Conservation (phyloP, 2,329 filamentous ascomycete genomes). For the Phialocephala sp. region DNA sequence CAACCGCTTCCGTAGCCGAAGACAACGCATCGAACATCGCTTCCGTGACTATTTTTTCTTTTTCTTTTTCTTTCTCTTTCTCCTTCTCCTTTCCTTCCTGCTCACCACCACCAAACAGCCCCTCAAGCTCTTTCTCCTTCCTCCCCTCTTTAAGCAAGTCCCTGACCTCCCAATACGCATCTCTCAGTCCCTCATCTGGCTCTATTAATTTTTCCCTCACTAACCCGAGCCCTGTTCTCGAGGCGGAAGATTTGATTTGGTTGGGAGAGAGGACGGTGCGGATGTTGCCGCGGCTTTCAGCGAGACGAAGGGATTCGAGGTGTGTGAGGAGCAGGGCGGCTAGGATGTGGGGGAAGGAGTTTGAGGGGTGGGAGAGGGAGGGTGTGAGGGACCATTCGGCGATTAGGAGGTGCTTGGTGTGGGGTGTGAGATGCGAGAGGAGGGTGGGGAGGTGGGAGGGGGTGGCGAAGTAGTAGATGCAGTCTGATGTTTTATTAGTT, state of each 20-base stretch:
- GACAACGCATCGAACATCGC: slow-evolving; percentile 35
- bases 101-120: slow-evolving; percentile 40
- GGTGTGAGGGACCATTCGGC: slow-evolving; percentile 53
- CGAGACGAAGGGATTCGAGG: slow-evolving; percentile 50
- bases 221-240: slow-evolving; percentile 32
- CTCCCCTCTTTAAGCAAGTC: slow-evolving; percentile 39
- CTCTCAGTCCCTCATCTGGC: slow-evolving; percentile 48
- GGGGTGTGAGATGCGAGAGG: slow-evolving; percentile 45
- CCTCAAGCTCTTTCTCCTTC: slow-evolving; percentile 41
- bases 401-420: slow-evolving; percentile 47
- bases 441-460: slow-evolving; percentile 45
- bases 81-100: slow-evolving; percentile 39
- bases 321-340: slow-evolving; percentile 53
- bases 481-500: slow-evolving; percentile 45
- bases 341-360: slow-evolving; percentile 52
- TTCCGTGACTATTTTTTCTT: slow-evolving; percentile 40
- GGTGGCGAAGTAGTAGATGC: slow-evolving; percentile 59
- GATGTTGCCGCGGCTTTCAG: slow-evolving; percentile 50
- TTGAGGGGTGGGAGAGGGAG: slow-evolving; percentile 46
- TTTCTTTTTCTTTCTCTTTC: slow-evolving; percentile 41
- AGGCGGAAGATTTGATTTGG: slow-evolving; percentile 42
- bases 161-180: slow-evolving; percentile 54
- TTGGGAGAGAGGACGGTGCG: slow-evolving; percentile 51
- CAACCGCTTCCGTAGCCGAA: slow-evolving; percentile 26
- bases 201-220: slow-evolving; percentile 47